Percentiles rank a stretch among this genome's conserved stretches.
Evolutionary conservation across 2,329 filamentous ascomycete genomes (phyloP).

Genomic region (Seiridium unicorne): DNA sequence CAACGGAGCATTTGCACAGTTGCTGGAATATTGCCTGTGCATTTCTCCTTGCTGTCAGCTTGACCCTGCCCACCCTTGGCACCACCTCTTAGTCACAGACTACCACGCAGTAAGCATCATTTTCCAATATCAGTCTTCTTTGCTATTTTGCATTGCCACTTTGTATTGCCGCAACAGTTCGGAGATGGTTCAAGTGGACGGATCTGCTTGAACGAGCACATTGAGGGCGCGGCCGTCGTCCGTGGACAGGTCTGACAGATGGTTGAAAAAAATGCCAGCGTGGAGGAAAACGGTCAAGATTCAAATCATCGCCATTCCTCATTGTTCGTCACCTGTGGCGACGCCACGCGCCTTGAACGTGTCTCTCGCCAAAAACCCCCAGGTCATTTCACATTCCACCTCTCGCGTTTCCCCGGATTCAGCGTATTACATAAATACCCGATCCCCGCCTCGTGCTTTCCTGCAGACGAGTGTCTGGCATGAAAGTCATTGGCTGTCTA

Average conservation of each 20-base stretch:
- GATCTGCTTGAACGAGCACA: too few relatives aligned
- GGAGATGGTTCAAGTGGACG: too few relatives aligned
- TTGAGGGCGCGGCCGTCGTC: too few relatives aligned
- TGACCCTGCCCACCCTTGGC: conserved; percentile 11
- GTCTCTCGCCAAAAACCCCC: conserved; percentile 2
- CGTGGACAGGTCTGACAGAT: neutral
- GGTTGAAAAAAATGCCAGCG: neutral
- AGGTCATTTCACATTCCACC: conserved; percentile 6
- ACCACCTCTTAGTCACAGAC: too few relatives aligned
- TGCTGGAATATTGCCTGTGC: conserved; percentile 42
- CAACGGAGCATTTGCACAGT: conserved; percentile 23
- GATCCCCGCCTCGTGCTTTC: conserved; percentile 11
- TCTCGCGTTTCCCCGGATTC: conserved; percentile 16
- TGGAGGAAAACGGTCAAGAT: conserved; percentile 5
- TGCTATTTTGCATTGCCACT: neutral
- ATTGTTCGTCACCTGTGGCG: conserved; percentile 26
- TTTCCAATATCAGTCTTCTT: neutral
- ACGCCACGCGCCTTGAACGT: conserved; percentile 18
- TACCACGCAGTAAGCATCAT: neutral
- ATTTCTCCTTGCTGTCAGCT: conserved; percentile 15
- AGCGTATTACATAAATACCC: conserved; percentile 19
- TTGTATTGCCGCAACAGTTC: neutral
- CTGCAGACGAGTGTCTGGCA: neutral
- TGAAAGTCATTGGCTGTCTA: conserved; percentile 9
- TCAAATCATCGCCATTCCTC: conserved; percentile 23